phyloP scores from a whole-genome alignment of 441 rosid species.

The Pelargonium australe region DNA sequence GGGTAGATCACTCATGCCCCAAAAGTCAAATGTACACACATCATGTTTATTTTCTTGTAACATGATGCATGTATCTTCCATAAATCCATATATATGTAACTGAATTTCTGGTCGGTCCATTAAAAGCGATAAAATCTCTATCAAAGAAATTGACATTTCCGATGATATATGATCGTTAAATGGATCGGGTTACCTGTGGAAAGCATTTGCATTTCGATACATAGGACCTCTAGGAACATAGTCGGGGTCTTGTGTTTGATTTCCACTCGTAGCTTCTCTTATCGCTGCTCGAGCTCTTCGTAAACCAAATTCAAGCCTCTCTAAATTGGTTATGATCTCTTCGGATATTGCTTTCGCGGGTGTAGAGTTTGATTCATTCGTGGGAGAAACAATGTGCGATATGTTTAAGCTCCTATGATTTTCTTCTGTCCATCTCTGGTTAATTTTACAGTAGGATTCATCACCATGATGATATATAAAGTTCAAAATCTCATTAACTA shows the following conservation, averaged over 20 bases:
- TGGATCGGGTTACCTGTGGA: slow-evolving; percentile 52
- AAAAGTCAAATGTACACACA: no score
- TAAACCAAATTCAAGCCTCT: slow-evolving; percentile 50
- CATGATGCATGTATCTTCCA: no score
- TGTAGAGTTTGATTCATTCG: slow-evolving; percentile 16
- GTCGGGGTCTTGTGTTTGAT: slow-evolving; percentile 46
- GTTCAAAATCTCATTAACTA: background rate
- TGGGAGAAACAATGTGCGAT: background rate
- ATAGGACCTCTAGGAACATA: slow-evolving; percentile 70
- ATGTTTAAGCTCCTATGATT: slow-evolving; percentile 2
- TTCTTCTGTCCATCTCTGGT: slow-evolving; percentile 21
- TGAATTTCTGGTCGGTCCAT: no score
- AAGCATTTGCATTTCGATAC: slow-evolving; percentile 68
- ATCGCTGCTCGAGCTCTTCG: slow-evolving; percentile 56
- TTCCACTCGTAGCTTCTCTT: slow-evolving; percentile 41
- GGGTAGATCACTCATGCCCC: no score
- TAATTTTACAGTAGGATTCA: background rate
- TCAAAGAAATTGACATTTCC: no score
- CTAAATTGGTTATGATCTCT: slow-evolving; percentile 28
- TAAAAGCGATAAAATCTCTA: background rate
- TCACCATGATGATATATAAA: background rate
- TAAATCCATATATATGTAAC: no score
- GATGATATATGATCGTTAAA: no score
- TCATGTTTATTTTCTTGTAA: no score
- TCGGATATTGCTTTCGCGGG: slow-evolving; percentile 11